Percentiles rank a stretch among this genome's conserved stretches.
phyloP scores from a whole-genome alignment of 2,329 filamentous ascomycete species.

The Dactylellina haptotyla region DNA sequence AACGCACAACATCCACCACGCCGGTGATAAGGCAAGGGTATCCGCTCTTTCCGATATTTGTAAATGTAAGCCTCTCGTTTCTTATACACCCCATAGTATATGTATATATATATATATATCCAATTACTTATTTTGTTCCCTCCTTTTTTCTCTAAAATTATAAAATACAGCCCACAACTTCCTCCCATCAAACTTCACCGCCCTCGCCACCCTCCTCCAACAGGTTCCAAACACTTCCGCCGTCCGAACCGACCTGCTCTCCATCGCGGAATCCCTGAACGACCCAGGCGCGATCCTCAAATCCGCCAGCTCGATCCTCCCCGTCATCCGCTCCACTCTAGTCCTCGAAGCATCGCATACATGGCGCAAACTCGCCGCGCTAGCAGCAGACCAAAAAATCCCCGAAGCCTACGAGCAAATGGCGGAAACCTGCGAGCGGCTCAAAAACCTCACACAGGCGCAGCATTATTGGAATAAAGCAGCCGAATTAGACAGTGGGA shows the following conservation, averaged over 20 bases:
- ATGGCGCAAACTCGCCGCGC: conserved; percentile 14
- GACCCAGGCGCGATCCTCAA: conserved; percentile 42
- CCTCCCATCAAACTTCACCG: conserved; percentile 38
- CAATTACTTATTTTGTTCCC: too few species aligned
- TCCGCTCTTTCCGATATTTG: conserved; percentile 22
- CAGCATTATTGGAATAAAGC: conserved; percentile 35
- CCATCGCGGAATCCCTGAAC: conserved; percentile 35
- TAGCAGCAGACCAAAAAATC: conserved; percentile 9
- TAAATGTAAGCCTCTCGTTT: conserved; percentile 8
- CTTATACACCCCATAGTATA: not conserved
- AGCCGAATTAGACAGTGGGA: conserved; percentile 27
- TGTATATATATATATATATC: not conserved
- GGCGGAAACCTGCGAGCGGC: conserved; percentile 20
- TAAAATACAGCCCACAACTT: conserved; percentile 30
- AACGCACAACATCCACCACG: conserved; percentile 7
- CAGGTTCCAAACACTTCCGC: not conserved
- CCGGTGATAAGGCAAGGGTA: not conserved
- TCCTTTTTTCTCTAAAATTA: too few species aligned
- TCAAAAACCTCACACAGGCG: not conserved
- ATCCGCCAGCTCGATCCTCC: conserved; percentile 12
- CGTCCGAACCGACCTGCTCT: conserved; percentile 22
- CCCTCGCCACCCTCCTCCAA: conserved; percentile 34
- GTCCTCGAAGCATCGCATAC: conserved; percentile 5
- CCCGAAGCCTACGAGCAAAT: conserved; percentile 38
- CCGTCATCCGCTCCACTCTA: not conserved